Evolutionary conservation across 1,139 yeast genomes (phyloP).

Genomic region (Trichomonascaceae sp.): DNA sequence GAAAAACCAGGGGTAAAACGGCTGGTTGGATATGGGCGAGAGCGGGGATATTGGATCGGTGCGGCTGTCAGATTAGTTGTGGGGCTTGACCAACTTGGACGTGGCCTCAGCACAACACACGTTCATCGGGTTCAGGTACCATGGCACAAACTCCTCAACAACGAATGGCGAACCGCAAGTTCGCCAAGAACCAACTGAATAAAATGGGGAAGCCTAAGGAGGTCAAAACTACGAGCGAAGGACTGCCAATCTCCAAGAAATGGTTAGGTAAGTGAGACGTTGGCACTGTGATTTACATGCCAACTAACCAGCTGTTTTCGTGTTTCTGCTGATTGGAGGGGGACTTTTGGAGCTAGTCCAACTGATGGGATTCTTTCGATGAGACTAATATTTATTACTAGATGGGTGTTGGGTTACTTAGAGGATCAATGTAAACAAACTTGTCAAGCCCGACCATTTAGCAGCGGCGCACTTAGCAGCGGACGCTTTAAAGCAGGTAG

Average conservation of each 20-base stretch:
- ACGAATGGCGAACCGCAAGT: slow-evolving; percentile 71
- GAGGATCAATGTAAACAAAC: not conserved
- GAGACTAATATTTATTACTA: not conserved
- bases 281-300: too few species aligned
- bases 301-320: slow-evolving; percentile 30
- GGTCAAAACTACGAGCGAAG: slow-evolving; percentile 26
- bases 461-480: slow-evolving; percentile 1
- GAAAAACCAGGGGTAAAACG: too few species aligned
- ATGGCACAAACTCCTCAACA: slow-evolving; percentile 62
- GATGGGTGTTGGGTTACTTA: not conserved
- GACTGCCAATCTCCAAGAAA: slow-evolving; percentile 37
- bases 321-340: slow-evolving; percentile 71
- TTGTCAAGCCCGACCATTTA: not conserved
- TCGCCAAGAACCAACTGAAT: slow-evolving; percentile 57
- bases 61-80: too few species aligned
- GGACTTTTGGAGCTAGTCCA: slow-evolving; percentile 56
- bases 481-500: not conserved
- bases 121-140: too few species aligned
- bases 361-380: slow-evolving; percentile 17
- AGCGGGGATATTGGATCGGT: too few species aligned
- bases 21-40: too few species aligned
- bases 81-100: too few species aligned
- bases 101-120: too few species aligned
- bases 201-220: slow-evolving; percentile 47
- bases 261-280: slow-evolving; percentile 51